A percentile compares a stretch with the other conserved stretches of the same genome.
These are phyloP conservation scores for Pyrenochaeta sp. DNA, from an alignment of 2,329 filamentous ascomycete species.

Conservation along the genomic window DNA sequence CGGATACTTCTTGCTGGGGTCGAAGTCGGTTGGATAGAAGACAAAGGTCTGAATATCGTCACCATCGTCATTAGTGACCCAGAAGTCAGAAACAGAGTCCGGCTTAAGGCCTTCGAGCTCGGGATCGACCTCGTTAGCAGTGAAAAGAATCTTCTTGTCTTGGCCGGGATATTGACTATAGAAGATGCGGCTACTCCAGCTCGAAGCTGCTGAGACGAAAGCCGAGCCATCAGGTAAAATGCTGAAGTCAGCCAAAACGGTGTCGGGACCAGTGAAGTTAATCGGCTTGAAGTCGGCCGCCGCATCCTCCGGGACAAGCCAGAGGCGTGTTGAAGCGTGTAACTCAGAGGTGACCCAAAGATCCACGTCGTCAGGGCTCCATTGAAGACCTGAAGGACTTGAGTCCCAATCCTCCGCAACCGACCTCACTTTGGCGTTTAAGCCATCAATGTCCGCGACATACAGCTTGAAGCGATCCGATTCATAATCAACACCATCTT, in stretches of 20 bases:
- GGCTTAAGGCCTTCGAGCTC: slow-evolving; percentile 70
- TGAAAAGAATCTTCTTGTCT: slow-evolving; percentile 57
- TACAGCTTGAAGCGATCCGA: slow-evolving; percentile 72
- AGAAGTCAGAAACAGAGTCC: slow-evolving; percentile 72
- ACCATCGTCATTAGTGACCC: slow-evolving; percentile 70
- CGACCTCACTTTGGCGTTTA: slow-evolving; percentile 33
- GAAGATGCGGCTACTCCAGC: slow-evolving; percentile 45
- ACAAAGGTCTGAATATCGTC: slow-evolving; percentile 71
- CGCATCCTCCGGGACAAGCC: slow-evolving; percentile 69
- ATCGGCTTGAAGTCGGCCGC: slow-evolving; percentile 55
- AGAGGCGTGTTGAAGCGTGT: slow-evolving; percentile 53
- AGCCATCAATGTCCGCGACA: slow-evolving; percentile 43
- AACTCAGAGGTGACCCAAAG: slow-evolving; percentile 46
- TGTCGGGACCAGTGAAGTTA: slow-evolving; percentile 56
- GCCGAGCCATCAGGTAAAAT: slow-evolving; percentile 67
- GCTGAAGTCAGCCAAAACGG: slow-evolving; percentile 55
- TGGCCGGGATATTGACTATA: slow-evolving; percentile 38
- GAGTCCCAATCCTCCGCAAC: slow-evolving; percentile 48
- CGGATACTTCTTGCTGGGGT: slow-evolving; percentile 76
- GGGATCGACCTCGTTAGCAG: slow-evolving; percentile 71
- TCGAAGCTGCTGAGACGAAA: slow-evolving; percentile 41
- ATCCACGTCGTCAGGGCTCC: slow-evolving; percentile 41
- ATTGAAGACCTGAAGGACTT: slow-evolving; percentile 35
- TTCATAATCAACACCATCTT: slow-evolving; percentile 73
- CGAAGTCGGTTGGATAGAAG: slow-evolving; percentile 70